Percentiles rank a stretch among this genome's conserved stretches.
These are phyloP conservation scores for Triticum monococcum DNA, from an alignment of 176 grass and related monocot genomes.

Conservation along the genomic window DNA sequence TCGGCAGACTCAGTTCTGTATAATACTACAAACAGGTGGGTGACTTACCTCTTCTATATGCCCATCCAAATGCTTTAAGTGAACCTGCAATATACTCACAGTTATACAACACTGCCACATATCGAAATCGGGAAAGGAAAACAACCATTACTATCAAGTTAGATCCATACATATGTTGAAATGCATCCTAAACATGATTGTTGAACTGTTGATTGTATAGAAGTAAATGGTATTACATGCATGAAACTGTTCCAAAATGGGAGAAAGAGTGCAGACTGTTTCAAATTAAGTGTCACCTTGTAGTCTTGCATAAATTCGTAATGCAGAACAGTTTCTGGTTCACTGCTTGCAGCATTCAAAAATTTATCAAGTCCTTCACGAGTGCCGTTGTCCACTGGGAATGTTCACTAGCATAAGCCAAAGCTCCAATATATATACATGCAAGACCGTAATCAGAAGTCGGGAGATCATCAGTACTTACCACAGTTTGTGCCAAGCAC, in stretches of 20 bases:
- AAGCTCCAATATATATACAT: conserved; percentile 11
- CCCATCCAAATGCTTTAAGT: conserved; percentile 95
- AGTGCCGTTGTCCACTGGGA: conserved; percentile 91
- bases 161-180: not conserved
- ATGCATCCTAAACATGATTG: not conserved
- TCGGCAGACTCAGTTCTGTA: not conserved
- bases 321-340: conserved; percentile 93
- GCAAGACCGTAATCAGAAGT: not conserved
- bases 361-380: conserved; percentile 92
- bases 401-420: conserved; percentile 7
- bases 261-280: not conserved
- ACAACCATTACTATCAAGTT: not conserved
- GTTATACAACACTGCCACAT: conserved; percentile 4
- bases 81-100: conserved; percentile 62
- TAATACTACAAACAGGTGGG: conserved; percentile 17
- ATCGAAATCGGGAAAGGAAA: not conserved
- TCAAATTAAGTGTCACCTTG: conserved; percentile 51
- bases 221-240: conserved; percentile 10
- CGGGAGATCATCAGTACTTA: conserved; percentile 40
- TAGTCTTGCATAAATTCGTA: conserved; percentile 99
- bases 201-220: not conserved
- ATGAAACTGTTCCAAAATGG: conserved; percentile 5
- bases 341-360: conserved; percentile 81
- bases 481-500: conserved; percentile 97
- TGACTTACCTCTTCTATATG: conserved; percentile 83